Evolutionary conservation across 176 grass and related monocot genomes (phyloP), one percentile per base, ranked within the genome.

Genomic region (Carex myosuroides): DNA sequence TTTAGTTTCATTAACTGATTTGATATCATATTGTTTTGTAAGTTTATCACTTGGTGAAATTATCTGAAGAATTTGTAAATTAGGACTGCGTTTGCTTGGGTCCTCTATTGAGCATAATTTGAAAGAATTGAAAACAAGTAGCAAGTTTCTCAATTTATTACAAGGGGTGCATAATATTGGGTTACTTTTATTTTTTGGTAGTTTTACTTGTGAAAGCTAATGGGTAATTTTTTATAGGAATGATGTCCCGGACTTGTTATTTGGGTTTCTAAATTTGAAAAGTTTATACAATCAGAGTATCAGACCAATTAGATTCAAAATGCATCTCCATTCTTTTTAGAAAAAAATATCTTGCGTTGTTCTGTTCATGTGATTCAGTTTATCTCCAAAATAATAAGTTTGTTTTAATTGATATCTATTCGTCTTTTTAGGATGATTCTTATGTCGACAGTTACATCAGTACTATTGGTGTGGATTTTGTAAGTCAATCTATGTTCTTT

Each of bases 401-500:
- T 81, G 37, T 26, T 46, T 63, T 82, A 67, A 54, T 53, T 53
- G 18, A 63, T 41, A 17, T 35, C 11, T 74, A 11, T 52, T 54
- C 0, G 6, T 50, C 16, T 53, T 81, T 79, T 37, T 89, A 98
- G 95, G 95, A 98, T 86, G 92, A 94, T 77, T 88, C 92, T 20
- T 98, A 87, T 72, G 92, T 94, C 4, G 95, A 98, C 85, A 94
- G 90, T 64, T 98, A 94, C 79, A 98, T 94, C 79, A 98, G 92
- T 79, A 98, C 95, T 26, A 98, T 98, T 86, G 92, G 95, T 24
- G 92, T 98, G 81, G 95, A 98, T 98, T 98, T 98, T 62, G 92
- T 94, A 66, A 94, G 95, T 88, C 50, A 21, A 70, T 85, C 46
- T 17, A 73, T 54, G 83, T 0, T 50, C 46, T 12, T 16, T 64